A percentile compares a stretch with the other conserved stretches of the same genome.
Evolutionary conservation across 164 flowering plant species (phyloP).

Genomic region (Piper longum): DNA sequence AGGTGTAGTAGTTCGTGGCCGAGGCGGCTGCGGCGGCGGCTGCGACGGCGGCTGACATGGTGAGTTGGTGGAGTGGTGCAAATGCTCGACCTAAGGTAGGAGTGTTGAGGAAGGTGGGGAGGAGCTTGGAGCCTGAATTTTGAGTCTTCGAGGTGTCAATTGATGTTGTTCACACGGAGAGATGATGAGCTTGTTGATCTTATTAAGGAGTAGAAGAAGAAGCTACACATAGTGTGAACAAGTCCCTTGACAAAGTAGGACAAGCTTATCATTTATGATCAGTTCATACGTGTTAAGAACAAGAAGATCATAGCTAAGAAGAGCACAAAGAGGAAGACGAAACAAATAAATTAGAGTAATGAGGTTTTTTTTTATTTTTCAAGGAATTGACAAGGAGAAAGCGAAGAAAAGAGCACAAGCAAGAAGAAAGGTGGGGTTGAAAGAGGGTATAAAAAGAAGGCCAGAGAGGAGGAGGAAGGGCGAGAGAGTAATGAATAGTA

Average conservation of each 20-base stretch:
- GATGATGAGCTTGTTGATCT: neutral
- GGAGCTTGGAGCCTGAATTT: neutral
- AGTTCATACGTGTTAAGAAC: neutral
- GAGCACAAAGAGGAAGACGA: neutral
- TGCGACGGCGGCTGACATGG: constrained; percentile 1
- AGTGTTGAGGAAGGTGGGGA: neutral
- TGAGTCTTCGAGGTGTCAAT: neutral
- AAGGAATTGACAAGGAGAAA: neutral
- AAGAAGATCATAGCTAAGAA: neutral
- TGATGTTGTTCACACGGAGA: no score
- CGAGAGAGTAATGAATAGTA: neutral
- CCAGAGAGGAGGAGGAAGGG: constrained; percentile 1
- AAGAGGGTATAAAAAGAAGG: constrained; percentile 4
- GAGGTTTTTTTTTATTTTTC: neutral
- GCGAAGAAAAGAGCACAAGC: neutral
- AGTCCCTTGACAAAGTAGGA: neutral
- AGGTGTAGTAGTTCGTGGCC: constrained; percentile 1
- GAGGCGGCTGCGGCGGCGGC: constrained; percentile 5
- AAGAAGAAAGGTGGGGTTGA: constrained; percentile 11
- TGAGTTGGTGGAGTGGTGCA: neutral
- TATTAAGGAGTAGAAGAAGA: neutral
- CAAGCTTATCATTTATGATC: neutral
- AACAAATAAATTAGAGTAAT: neutral
- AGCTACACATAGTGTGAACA: neutral
- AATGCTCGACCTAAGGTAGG: neutral